A percentile compares a stretch with the other conserved stretches of the same genome.
Conservation (phyloP, 345 rosid species). For the Zanthoxylum bungeanum region DNA sequence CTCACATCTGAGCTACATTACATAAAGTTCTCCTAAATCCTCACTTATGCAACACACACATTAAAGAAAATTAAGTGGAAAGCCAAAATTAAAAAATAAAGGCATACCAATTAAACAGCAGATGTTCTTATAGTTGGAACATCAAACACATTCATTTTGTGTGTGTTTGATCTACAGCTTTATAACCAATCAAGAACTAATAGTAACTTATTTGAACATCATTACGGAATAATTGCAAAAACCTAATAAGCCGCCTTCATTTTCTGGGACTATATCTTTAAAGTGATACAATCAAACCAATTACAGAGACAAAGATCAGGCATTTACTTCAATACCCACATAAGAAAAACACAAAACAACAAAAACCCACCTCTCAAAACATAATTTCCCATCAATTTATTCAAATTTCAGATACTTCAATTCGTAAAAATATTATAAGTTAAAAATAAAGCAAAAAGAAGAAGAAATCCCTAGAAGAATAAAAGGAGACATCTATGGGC, state of each 20-base stretch:
- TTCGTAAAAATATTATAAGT: background rate
- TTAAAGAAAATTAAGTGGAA: background rate
- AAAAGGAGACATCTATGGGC: background rate
- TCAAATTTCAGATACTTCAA: background rate
- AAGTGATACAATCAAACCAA: background rate
- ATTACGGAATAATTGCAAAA: background rate
- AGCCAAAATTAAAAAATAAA: background rate
- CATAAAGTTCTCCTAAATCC: background rate
- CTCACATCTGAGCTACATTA: background rate
- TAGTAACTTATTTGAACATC: background rate
- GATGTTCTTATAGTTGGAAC: background rate
- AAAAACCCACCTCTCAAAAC: slow-evolving; percentile 4
- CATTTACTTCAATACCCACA: slow-evolving; percentile 1
- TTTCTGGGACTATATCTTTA: background rate
- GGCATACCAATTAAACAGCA: background rate
- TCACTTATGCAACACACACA: background rate
- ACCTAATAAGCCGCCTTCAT: too few relatives aligned
- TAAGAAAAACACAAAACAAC: background rate
- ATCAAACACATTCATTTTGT: background rate
- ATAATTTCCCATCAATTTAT: background rate
- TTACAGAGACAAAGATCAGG: background rate
- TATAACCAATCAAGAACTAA: background rate
- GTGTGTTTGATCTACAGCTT: too few relatives aligned
- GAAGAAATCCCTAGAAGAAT: slow-evolving; percentile 3
- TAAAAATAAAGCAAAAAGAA: background rate